These are phyloP conservation scores for Peronospora tabacina DNA, from an alignment of 352 stramenopile genomes.

Conservation along the genomic window DNA sequence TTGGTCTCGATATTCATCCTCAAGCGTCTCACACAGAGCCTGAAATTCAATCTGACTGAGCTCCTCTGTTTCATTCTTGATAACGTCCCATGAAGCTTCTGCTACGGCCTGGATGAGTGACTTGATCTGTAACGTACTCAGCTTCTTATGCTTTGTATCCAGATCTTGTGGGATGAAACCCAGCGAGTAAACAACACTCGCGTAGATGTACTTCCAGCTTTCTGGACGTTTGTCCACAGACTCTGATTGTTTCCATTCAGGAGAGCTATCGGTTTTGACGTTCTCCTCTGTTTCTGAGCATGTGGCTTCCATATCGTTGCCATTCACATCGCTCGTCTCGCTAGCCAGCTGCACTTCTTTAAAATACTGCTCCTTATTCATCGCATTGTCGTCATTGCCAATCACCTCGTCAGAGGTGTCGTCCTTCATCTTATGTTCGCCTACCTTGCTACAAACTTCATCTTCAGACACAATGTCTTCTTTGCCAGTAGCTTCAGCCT, in stretches of 20 bases:
- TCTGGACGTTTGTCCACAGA: constrained; percentile 9
- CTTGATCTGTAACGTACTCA: constrained; percentile 80
- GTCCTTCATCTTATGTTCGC: not conserved
- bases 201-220: constrained; percentile 62
- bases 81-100: constrained; percentile 57
- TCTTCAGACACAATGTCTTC: constrained; percentile 4
- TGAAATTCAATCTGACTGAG: constrained; percentile 71
- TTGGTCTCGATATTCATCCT: constrained; percentile 25
- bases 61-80: constrained; percentile 32
- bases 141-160: constrained; percentile 41
- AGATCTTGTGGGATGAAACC: constrained; percentile 49
- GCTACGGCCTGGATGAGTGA: constrained; percentile 75
- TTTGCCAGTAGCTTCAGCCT: constrained; percentile 14
- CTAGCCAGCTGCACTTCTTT: constrained; percentile 4
- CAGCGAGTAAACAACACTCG: constrained; percentile 58
- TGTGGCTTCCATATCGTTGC: constrained; percentile 3
- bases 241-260: constrained; percentile 7
- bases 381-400: not conserved
- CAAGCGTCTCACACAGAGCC: constrained; percentile 57
- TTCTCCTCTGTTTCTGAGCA: constrained; percentile 4
- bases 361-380: constrained; percentile 1
- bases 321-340: not conserved
- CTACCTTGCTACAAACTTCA: constrained; percentile 1
- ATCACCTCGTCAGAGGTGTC: not conserved
- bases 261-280: constrained; percentile 2